Percentiles rank a stretch among this genome's conserved stretches.
phyloP scores from a whole-genome alignment of 73 alveolate genomes.

The Stentor roeselii region DNA sequence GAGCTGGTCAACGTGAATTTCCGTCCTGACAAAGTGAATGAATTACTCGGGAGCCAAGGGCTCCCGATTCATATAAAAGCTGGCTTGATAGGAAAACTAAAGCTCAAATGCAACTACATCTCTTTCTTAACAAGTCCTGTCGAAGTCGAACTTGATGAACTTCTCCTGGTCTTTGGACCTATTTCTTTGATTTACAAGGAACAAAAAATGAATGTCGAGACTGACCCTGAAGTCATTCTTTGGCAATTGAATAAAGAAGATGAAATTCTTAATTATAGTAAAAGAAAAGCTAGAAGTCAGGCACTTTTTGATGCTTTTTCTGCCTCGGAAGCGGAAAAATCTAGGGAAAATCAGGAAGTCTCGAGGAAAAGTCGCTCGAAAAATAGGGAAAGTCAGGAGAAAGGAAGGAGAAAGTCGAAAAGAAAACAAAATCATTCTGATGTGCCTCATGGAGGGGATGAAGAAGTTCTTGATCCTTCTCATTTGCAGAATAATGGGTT shows the following conservation, averaged over 20 bases:
- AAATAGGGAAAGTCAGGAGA: neutral
- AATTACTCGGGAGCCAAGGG: neutral
- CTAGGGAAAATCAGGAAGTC: neutral
- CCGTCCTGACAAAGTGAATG: conserved; percentile 37
- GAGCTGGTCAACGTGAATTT: conserved; percentile 29
- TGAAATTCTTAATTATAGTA: no score
- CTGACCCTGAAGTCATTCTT: neutral
- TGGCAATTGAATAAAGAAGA: neutral
- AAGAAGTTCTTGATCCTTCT: neutral
- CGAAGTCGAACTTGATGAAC: conserved; percentile 43
- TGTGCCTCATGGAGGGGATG: neutral
- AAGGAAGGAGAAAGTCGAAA: neutral
- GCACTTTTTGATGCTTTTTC: neutral
- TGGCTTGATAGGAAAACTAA: conserved; percentile 34
- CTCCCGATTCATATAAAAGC: conserved; percentile 38
- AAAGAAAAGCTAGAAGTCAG: neutral
- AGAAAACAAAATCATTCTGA: neutral
- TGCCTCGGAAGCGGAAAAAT: neutral
- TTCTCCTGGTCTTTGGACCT: conserved; percentile 43
- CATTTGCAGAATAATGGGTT: neutral
- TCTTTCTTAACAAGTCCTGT: conserved; percentile 15
- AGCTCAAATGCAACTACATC: neutral
- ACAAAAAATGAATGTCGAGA: neutral
- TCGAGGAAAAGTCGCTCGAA: neutral
- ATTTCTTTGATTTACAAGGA: neutral